Evolutionary conservation across 148 eudicot genomes (phyloP).

Genomic region (Rhododendron molle): DNA sequence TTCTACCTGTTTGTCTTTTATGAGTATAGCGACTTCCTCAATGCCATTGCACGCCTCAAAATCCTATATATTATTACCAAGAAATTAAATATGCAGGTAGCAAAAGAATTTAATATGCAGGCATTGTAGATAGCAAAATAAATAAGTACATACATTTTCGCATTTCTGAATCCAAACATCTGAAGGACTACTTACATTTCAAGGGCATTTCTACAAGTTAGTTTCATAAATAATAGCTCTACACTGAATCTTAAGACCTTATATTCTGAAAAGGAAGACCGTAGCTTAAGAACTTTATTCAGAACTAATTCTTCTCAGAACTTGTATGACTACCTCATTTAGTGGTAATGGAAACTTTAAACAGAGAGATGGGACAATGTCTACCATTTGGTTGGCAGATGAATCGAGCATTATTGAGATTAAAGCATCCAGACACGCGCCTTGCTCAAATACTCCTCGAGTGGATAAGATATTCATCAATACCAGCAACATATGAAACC

Average conservation of each 20-base stretch:
- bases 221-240: not conserved
- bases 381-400: conserved; percentile 87
- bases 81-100: not conserved
- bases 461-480: conserved; percentile 83
- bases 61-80: conserved; percentile 40
- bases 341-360: not conserved
- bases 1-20: conserved; percentile 87
- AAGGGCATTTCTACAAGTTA: not conserved
- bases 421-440: conserved; percentile 86
- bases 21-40: conserved; percentile 84
- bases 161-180: not conserved
- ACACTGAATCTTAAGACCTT: not conserved
- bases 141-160: not conserved
- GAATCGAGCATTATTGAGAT: conserved; percentile 92
- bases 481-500: conserved; percentile 35
- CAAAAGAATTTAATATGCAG: not conserved
- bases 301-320: not conserved
- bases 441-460: conserved; percentile 87
- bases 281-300: not conserved
- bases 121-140: not conserved
- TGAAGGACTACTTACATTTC: not conserved
- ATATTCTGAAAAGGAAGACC: not conserved
- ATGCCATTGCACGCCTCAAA: conserved; percentile 87
- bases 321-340: not conserved
- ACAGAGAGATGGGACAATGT: not conserved